Conservation (phyloP, 2,329 filamentous ascomycete genomes). For the Boeremia lycopersici region DNA sequence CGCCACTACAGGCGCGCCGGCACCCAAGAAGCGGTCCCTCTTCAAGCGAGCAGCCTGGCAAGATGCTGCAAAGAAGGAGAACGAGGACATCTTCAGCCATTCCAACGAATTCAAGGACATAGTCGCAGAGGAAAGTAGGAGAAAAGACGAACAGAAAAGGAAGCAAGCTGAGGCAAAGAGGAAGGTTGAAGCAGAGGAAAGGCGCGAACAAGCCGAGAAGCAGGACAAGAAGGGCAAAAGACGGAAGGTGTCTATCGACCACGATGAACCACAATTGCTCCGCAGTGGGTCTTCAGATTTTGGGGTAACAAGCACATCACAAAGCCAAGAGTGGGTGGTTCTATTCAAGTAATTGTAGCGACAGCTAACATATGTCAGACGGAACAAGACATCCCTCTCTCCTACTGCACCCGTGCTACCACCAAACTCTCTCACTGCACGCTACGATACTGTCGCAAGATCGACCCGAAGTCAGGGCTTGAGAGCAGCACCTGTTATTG, state of each 20-base stretch:
- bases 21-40: constrained; percentile 54
- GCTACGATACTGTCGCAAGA: constrained; percentile 39
- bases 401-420: constrained; percentile 21
- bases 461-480: constrained; percentile 9
- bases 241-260: constrained; percentile 31
- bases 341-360: background rate
- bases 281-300: constrained; percentile 19
- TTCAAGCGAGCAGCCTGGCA: constrained; percentile 63
- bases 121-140: constrained; percentile 46
- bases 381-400: constrained; percentile 34
- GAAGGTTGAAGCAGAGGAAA: constrained; percentile 33
- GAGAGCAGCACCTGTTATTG: constrained; percentile 23
- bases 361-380: constrained; percentile 20
- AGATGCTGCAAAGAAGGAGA: constrained; percentile 44
- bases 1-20: constrained; percentile 19
- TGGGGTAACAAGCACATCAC: constrained; percentile 8
- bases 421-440: constrained; percentile 31
- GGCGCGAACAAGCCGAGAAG: constrained; percentile 30
- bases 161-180: constrained; percentile 29
- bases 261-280: constrained; percentile 14
- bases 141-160: constrained; percentile 35
- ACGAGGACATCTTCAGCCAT: constrained; percentile 52
- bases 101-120: constrained; percentile 48
- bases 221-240: constrained; percentile 19
- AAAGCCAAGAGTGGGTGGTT: constrained; percentile 28